phyloP scores from a whole-genome alignment of 495 filamentous ascomycete species.

The Neurospora sp. region DNA sequence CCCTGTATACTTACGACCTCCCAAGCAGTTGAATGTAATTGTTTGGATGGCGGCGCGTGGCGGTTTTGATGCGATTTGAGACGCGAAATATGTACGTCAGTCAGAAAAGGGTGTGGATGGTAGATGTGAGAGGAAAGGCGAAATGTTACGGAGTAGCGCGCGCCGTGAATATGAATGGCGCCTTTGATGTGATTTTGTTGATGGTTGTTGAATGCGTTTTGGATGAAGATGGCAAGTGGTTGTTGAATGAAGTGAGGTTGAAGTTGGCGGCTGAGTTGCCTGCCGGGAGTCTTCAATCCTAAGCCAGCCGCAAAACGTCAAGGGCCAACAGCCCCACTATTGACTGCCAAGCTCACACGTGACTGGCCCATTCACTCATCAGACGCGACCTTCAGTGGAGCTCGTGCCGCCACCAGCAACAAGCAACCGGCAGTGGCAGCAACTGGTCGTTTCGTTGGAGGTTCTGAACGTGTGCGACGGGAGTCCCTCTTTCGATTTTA shows the following conservation, averaged over 20 bases:
- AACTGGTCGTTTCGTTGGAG: not conserved
- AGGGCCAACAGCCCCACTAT: not conserved
- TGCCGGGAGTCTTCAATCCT: not conserved
- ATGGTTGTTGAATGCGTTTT: not conserved
- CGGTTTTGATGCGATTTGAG: not conserved
- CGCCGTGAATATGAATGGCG: not conserved
- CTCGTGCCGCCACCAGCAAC: not conserved
- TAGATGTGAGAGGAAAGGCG: too few relatives aligned
- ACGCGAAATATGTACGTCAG: not conserved
- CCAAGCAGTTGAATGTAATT: not conserved
- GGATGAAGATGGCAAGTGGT: not conserved
- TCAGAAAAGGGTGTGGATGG: not conserved
- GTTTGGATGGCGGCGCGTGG: not conserved
- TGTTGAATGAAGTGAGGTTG: not conserved
- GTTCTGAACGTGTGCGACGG: not conserved
- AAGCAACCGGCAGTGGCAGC: not conserved
- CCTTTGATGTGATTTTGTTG: not conserved
- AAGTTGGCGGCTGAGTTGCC: not conserved
- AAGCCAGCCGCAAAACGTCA: not conserved
- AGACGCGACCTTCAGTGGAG: not conserved
- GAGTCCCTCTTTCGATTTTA: not conserved
- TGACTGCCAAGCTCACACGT: not conserved
- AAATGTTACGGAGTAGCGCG: not conserved
- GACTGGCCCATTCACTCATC: not conserved
- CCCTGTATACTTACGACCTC: not conserved